phyloP scores from a whole-genome alignment of 495 filamentous ascomycete genomes.

The Penicillium goetzii region DNA sequence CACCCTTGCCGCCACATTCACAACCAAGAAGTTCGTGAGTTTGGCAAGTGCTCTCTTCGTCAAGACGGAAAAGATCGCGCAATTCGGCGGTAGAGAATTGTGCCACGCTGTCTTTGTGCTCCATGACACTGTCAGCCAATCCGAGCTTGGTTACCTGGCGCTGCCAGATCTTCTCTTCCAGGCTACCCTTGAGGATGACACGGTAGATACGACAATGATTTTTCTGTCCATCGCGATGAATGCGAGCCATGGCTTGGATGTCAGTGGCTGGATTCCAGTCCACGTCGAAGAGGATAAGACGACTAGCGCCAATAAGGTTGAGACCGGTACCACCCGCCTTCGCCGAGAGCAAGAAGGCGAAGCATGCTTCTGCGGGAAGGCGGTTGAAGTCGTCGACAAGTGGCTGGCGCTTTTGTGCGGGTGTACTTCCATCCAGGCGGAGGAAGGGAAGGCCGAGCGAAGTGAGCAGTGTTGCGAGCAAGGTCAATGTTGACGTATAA shows the following conservation, averaged over 20 bases:
- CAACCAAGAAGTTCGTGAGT: constrained; percentile 77
- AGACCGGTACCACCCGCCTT: constrained; percentile 77
- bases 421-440: constrained; percentile 75
- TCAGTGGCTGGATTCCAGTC: constrained; percentile 88
- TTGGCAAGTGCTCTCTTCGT: constrained; percentile 57
- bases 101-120: constrained; percentile 59
- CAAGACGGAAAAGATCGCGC: constrained; percentile 70
- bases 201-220: constrained; percentile 73
- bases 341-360: constrained; percentile 80
- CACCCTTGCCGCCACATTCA: constrained; percentile 63
- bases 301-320: constrained; percentile 77
- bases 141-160: constrained; percentile 78
- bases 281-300: constrained; percentile 77
- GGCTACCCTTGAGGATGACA: constrained; percentile 68
- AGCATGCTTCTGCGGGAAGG: constrained; percentile 54
- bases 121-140: constrained; percentile 68
- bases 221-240: constrained; percentile 80
- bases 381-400: constrained; percentile 81
- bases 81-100: constrained; percentile 72
- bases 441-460: constrained; percentile 68
- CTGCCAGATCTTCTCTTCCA: constrained; percentile 87
- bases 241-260: constrained; percentile 82
- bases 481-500: constrained; percentile 76
- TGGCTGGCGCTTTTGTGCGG: constrained; percentile 67
- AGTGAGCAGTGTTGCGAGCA: constrained; percentile 66